Evolutionary conservation across 1,284 basidiomycete species (phyloP), one percentile per base, ranked within the genome.

Genomic region (Rhodotorula sp.): DNA sequence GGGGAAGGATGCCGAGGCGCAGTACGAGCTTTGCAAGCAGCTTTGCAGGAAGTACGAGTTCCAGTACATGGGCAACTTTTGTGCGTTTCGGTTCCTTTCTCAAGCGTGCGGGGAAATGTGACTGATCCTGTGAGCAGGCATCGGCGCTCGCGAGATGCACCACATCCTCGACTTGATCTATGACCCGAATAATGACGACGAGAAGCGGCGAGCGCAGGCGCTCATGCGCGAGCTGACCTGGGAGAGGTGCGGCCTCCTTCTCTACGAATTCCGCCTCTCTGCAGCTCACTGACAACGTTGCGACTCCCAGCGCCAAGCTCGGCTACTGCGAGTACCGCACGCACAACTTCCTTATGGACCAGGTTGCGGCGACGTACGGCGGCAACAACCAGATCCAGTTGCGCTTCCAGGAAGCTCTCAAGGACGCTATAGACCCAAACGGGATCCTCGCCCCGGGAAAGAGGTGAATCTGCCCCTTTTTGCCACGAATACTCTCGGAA

Each of bases 381-480:
- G 71, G 73, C 60, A 72, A 76, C 73, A 64, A 76, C 62, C 68
- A 73, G 29, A 77, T 77, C 11, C 67, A 78, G 47, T 67, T 68
- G 63, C 58, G 64, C 22, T 68, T 78, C 32, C 74, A 72, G 57
- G 71, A 77, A 63, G 70, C 67, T 49, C 62, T 78, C 69, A 78
- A 77, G 75, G 76, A 79, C 62, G 58, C 76, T 0, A 57, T 79
- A 8, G 78, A 78, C 55, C 78, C 77, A 4, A 75, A 77, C 52
- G 77, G 78, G 15, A 77, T 79, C 47, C 70, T 78, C 19, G 69
- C 77, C 9, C 56, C 56, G n/a, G 44, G 52, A 10, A 55, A 36
- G 47, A 63, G 54, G 51, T 58, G 74, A 63, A 64, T 56, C 32
- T 58, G 78, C 66, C 74, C 73, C 70, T 68, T 76, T 62, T 52